These are phyloP conservation scores for Ustilago esculenta DNA, from an alignment of 1,284 basidiomycete genomes.

Conservation along the genomic window DNA sequence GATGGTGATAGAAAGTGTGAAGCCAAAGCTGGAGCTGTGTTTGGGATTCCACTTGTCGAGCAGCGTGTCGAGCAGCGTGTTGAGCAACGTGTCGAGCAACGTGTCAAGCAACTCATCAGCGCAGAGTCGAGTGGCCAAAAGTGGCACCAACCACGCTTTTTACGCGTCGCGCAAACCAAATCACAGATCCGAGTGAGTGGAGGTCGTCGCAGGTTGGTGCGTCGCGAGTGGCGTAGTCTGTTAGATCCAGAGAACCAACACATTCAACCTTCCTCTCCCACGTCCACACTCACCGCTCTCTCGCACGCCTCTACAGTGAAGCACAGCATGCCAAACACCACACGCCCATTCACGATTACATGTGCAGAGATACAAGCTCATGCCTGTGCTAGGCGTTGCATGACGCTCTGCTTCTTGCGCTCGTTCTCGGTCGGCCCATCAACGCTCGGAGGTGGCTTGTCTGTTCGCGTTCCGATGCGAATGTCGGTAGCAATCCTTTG, in stretches of 20 bases:
- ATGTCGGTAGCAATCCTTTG: constrained; percentile 65
- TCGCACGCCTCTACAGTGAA: too few relatives aligned
- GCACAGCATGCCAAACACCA: too few relatives aligned
- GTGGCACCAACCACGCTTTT: constrained; percentile 27
- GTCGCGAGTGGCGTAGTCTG: too few relatives aligned
- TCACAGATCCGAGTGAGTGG: not conserved
- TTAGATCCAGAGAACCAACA: too few relatives aligned
- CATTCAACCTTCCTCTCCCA: too few relatives aligned
- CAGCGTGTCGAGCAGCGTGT: too few relatives aligned
- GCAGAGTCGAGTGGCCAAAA: constrained; percentile 6
- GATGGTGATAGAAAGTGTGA: not conserved
- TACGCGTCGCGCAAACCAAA: constrained; percentile 35
- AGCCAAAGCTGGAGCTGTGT: too few relatives aligned
- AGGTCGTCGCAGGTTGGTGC: too few relatives aligned
- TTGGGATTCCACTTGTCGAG: too few relatives aligned
- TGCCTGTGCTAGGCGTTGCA: constrained; percentile 37
- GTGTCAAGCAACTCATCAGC: constrained; percentile 1
- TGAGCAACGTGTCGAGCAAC: too few relatives aligned
- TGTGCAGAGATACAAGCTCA: constrained; percentile 4
- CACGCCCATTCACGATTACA: too few relatives aligned
- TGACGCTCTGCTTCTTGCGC: constrained; percentile 64
- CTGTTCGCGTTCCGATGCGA: constrained; percentile 63
- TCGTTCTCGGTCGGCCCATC: constrained; percentile 59
- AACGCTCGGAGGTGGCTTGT: constrained; percentile 44
- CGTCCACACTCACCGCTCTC: too few relatives aligned